These are phyloP conservation scores for Candida piceae DNA, from an alignment of 805 yeast genomes.

Conservation along the genomic window DNA sequence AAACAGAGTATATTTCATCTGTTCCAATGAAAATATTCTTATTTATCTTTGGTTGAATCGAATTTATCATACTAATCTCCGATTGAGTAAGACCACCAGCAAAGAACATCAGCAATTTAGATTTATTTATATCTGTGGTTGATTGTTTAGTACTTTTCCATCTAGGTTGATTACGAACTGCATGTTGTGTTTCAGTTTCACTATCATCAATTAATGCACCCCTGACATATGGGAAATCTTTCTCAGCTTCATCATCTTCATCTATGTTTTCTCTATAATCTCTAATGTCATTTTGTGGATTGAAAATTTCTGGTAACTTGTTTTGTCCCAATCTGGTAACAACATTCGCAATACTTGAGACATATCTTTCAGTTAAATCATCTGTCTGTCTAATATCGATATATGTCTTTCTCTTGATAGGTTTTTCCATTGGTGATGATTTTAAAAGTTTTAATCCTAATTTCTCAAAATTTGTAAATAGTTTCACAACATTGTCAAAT, in stretches of 20 bases:
- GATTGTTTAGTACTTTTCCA: constrained; percentile 26
- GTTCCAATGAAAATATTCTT: constrained; percentile 81
- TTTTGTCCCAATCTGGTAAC: constrained; percentile 22
- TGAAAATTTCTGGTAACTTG: constrained; percentile 24
- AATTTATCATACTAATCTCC: constrained; percentile 73
- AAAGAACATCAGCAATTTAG: constrained; percentile 70
- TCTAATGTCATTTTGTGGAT: constrained; percentile 7
- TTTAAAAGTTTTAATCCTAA: constrained; percentile 34
- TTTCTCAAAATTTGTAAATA: constrained; percentile 53
- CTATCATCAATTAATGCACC: constrained; percentile 27
- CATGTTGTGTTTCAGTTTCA: constrained; percentile 9
- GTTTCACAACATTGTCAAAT: constrained; percentile 38
- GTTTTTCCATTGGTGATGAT: constrained; percentile 34
- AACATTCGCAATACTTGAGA: constrained; percentile 26
- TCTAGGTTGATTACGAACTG: constrained; percentile 25
- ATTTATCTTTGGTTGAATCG: constrained; percentile 53
- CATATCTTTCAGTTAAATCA: constrained; percentile 21
- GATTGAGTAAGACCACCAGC: constrained; percentile 89
- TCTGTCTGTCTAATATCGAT: constrained; percentile 41
- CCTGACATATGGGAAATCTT: constrained; percentile 46
- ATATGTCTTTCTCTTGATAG: constrained; percentile 43
- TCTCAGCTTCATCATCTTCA: constrained; percentile 37
- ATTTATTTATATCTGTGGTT: constrained; percentile 35
- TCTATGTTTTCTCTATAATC: constrained; percentile 33
- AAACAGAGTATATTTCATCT: constrained; percentile 55